A percentile compares a stretch with the other conserved stretches of the same genome.
Conservation (phyloP, 2,329 filamentous ascomycete species). For the Cytospora piceicola region DNA sequence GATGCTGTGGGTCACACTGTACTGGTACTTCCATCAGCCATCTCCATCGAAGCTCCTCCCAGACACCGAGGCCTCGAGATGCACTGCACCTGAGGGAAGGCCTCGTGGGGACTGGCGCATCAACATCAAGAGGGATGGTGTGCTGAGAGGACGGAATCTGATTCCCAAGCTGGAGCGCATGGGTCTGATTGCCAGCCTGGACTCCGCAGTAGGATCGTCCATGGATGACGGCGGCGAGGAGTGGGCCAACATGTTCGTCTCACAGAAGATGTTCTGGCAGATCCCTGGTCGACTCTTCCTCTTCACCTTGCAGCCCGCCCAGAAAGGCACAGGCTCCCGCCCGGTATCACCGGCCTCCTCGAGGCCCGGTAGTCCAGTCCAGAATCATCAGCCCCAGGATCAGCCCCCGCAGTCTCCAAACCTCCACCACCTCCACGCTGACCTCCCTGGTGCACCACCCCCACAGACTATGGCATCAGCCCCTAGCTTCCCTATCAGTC, state of each 20-base stretch:
- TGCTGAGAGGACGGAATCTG: slow-evolving; percentile 80
- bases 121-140: slow-evolving; percentile 82
- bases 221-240: slow-evolving; percentile 64
- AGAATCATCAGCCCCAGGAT: slow-evolving; percentile 36
- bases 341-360: slow-evolving; percentile 58
- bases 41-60: slow-evolving; percentile 68
- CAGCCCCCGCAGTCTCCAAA: slow-evolving; percentile 30
- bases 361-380: slow-evolving; percentile 56
- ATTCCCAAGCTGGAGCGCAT: slow-evolving; percentile 92
- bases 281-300: slow-evolving; percentile 84
- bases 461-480: slow-evolving; percentile 41
- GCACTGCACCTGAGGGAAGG: slow-evolving; percentile 69
- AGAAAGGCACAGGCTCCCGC: slow-evolving; percentile 44
- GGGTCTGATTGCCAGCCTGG: slow-evolving; percentile 78
- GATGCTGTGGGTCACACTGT: slow-evolving; percentile 94
- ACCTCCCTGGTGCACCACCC: slow-evolving; percentile 45
- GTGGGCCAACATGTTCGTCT: slow-evolving; percentile 83
- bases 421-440: slow-evolving; percentile 38
- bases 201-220: slow-evolving; percentile 73
- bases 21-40: slow-evolving; percentile 96
- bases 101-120: slow-evolving; percentile 88
- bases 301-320: slow-evolving; percentile 74
- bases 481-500: slow-evolving; percentile 58
- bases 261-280: slow-evolving; percentile 86
- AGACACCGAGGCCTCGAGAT: slow-evolving; percentile 60